These are phyloP conservation scores for Cardamine resedifolia DNA, from an alignment of 345 rosid genomes.

Conservation along the genomic window DNA sequence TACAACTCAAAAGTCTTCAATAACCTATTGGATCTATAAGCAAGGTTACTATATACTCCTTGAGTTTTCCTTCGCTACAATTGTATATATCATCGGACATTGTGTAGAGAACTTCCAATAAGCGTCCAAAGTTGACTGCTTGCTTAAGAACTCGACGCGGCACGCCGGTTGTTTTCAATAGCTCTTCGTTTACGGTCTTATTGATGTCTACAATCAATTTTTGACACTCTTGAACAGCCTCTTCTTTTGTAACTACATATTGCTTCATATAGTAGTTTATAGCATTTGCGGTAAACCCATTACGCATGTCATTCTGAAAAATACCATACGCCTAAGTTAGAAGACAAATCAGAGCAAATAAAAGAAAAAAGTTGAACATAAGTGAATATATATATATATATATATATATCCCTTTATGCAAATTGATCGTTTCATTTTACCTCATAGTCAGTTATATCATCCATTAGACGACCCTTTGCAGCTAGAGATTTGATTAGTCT, in stretches of 20 bases:
- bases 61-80: slow-evolving; percentile 8
- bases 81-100: slow-evolving; percentile 3
- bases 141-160: slow-evolving; percentile 5
- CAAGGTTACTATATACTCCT: slow-evolving; percentile 10
- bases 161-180: neutral
- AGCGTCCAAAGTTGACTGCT: neutral
- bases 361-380: too few relatives aligned
- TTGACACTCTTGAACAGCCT: neutral
- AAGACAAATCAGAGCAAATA: neutral
- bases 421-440: too few relatives aligned
- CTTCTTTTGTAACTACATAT: slow-evolving; percentile 1
- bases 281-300: slow-evolving; percentile 12
- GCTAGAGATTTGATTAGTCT: neutral
- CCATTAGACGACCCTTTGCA: slow-evolving; percentile 18
- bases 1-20: too few relatives aligned
- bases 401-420: too few relatives aligned
- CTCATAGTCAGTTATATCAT: slow-evolving; percentile 15
- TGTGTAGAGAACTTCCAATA: neutral
- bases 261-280: slow-evolving; percentile 28
- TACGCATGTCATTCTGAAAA: slow-evolving; percentile 36
- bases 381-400: too few relatives aligned
- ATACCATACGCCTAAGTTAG: neutral
- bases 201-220: neutral
- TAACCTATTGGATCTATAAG: too few relatives aligned
- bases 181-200: slow-evolving; percentile 19